Percentiles rank a stretch among this genome's conserved stretches.
Evolutionary conservation across 495 filamentous ascomycete species (phyloP).

Genomic region (Aspergillus homomorphus): DNA sequence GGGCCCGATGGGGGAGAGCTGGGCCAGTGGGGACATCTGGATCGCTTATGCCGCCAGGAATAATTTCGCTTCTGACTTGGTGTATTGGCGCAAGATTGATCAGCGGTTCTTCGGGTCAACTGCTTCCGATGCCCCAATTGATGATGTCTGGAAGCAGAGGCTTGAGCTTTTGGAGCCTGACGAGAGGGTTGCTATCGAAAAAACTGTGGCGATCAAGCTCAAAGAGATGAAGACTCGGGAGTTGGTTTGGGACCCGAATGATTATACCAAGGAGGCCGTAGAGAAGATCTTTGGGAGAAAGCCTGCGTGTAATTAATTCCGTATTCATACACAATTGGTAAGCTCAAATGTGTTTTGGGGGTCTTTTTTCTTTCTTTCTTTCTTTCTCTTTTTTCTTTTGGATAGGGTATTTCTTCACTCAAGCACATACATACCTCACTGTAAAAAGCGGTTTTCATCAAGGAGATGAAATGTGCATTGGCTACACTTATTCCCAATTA

Average conservation of each 20-base stretch:
- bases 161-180: conserved; percentile 13
- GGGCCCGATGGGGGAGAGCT: conserved; percentile 17
- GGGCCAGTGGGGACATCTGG: conserved; percentile 26
- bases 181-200: conserved; percentile 19
- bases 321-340: no score
- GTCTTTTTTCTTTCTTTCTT: no score
- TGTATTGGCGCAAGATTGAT: conserved; percentile 23
- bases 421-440: no score
- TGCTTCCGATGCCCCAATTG: background rate
- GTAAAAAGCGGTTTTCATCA: no score
- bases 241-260: conserved; percentile 25
- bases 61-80: conserved; percentile 19
- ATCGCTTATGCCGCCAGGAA: conserved; percentile 14
- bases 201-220: conserved; percentile 17
- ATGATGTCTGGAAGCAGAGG: conserved; percentile 17
- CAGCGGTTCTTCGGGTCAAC: conserved; percentile 19
- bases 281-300: no score
- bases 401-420: no score
- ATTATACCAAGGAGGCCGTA: no score
- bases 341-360: no score
- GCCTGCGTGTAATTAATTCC: no score
- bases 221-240: conserved; percentile 18
- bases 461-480: no score
- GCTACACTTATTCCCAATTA: no score
- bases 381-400: no score